A percentile compares a stretch with the other conserved stretches of the same genome.
Conservation (phyloP, 768 basidiomycete species). For the Tulasnella sp. region DNA sequence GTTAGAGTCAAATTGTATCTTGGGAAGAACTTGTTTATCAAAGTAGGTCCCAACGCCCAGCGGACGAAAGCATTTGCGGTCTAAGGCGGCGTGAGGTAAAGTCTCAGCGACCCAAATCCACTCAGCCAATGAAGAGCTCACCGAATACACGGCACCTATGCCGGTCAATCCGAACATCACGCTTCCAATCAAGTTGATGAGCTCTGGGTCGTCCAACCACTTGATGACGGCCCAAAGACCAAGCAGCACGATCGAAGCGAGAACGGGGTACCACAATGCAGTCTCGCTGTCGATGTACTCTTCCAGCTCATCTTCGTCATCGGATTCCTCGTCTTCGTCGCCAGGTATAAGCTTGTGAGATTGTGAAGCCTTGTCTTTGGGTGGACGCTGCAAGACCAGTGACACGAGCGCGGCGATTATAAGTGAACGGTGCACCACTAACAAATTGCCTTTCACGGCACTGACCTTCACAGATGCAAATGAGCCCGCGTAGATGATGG, state of each 20-base stretch:
- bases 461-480: conserved; percentile 64
- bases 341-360: neutral
- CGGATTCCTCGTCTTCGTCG: conserved; percentile 40
- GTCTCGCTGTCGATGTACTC: conserved; percentile 45
- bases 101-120: neutral
- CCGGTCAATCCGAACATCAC: conserved; percentile 19
- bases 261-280: conserved; percentile 39
- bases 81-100: neutral
- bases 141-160: conserved; percentile 12
- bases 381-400: neutral
- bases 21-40: conserved; percentile 8
- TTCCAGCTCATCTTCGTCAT: conserved; percentile 55
- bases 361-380: conserved; percentile 8
- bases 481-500: conserved; percentile 68
- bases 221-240: conserved; percentile 67
- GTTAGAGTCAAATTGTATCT: conserved; percentile 21
- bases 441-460: conserved; percentile 32
- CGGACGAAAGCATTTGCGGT: neutral
- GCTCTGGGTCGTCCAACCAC: conserved; percentile 54
- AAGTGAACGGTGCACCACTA: conserved; percentile 16
- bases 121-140: conserved; percentile 3
- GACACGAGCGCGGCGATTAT: neutral
- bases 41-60: conserved; percentile 6
- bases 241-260: conserved; percentile 64
- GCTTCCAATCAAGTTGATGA: conserved; percentile 10